These are phyloP conservation scores for Trebouxia sp. DNA, from an alignment of 139 green algal genomes.

Conservation along the genomic window DNA sequence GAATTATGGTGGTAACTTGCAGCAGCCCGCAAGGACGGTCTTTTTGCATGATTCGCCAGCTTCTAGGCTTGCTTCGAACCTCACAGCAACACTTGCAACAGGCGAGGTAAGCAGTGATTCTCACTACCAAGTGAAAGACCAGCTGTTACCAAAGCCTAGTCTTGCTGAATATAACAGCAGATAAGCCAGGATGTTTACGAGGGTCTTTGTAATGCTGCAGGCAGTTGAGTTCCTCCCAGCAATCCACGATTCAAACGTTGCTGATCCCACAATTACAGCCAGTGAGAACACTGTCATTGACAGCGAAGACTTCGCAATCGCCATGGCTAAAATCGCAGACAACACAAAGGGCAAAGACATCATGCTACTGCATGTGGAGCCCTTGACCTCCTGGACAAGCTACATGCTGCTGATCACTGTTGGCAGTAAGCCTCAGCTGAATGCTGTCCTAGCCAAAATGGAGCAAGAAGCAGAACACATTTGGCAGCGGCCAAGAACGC, in stretches of 20 bases:
- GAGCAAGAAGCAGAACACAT: constrained; percentile 49
- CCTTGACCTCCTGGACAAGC: constrained; percentile 63
- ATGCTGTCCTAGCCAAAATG: constrained; percentile 67
- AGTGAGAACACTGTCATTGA: constrained; percentile 15
- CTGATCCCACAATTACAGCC: neutral
- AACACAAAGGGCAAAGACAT: constrained; percentile 53
- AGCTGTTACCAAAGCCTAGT: no score
- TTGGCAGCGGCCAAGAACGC: constrained; percentile 27
- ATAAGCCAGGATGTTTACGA: no score
- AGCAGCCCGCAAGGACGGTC: no score
- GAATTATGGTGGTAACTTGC: no score
- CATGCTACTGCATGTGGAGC: constrained; percentile 65
- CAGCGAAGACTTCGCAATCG: constrained; percentile 40
- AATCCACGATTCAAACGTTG: constrained; percentile 7
- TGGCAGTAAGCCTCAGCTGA: constrained; percentile 65
- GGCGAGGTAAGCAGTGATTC: no score
- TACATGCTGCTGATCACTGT: constrained; percentile 67
- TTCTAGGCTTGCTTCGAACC: no score
- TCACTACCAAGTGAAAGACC: no score
- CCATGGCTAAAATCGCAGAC: constrained; percentile 42
- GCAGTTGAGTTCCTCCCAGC: neutral
- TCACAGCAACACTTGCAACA: no score
- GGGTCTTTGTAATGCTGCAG: neutral
- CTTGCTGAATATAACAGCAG: no score
- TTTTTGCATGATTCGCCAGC: no score